These are phyloP conservation scores for Tylopilus balloui DNA, from an alignment of 768 basidiomycete genomes.

Conservation along the genomic window DNA sequence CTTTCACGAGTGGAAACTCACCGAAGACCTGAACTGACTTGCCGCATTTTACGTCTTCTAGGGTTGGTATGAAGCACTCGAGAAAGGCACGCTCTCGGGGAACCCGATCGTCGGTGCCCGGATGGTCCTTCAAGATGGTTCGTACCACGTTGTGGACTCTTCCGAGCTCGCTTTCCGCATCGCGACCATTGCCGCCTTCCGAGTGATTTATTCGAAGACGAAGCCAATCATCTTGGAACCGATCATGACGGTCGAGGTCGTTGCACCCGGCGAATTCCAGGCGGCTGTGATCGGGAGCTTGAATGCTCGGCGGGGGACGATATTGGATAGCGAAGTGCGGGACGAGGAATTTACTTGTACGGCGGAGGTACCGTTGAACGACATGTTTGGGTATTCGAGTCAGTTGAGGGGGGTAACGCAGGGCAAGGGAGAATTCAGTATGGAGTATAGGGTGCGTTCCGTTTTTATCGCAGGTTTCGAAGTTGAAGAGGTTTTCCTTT, in stretches of 20 bases:
- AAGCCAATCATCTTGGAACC: slow-evolving; percentile 87
- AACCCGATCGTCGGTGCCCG: slow-evolving; percentile 83
- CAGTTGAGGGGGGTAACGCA: slow-evolving; percentile 92
- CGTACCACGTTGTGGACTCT: slow-evolving; percentile 91
- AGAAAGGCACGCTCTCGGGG: slow-evolving; percentile 86
- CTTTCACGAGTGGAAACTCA: not conserved
- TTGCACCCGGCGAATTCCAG: slow-evolving; percentile 96
- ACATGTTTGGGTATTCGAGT: slow-evolving; percentile 98
- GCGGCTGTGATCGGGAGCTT: slow-evolving; percentile 91
- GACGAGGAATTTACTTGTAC: slow-evolving; percentile 93
- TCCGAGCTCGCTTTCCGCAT: slow-evolving; percentile 93
- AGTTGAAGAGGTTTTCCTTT: not conserved
- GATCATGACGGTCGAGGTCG: slow-evolving; percentile 98
- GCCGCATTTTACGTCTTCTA: slow-evolving; percentile 27
- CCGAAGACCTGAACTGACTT: not conserved
- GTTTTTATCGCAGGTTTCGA: not conserved
- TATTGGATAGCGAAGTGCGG: slow-evolving; percentile 92
- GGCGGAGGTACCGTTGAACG: slow-evolving; percentile 92
- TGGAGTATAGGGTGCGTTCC: slow-evolving; percentile 66
- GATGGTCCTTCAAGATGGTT: slow-evolving; percentile 88
- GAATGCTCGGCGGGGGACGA: slow-evolving; percentile 88
- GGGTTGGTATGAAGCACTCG: slow-evolving; percentile 94
- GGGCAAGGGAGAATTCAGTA: slow-evolving; percentile 89
- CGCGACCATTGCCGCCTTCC: slow-evolving; percentile 87
- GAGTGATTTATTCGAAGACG: slow-evolving; percentile 78